Evolutionary conservation across 495 filamentous ascomycete genomes (phyloP).

Genomic region (Penicillium ochrochloron): DNA sequence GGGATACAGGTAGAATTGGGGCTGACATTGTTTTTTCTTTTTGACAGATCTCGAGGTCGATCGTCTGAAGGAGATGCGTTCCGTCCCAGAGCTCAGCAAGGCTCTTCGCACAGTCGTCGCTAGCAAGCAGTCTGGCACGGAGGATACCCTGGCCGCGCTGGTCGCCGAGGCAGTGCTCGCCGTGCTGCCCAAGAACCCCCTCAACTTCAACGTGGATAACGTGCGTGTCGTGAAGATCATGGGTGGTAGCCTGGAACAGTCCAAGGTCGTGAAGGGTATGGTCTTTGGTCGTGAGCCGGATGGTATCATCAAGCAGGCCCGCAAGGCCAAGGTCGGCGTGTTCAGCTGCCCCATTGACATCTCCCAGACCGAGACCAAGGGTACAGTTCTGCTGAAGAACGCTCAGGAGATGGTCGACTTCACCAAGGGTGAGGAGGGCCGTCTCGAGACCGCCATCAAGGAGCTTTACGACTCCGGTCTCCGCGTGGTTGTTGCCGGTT

Average conservation of each 20-base stretch:
- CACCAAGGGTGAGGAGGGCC: constrained; percentile 93
- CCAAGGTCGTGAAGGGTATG: constrained; percentile 96
- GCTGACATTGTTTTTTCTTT: background rate
- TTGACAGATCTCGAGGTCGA: constrained; percentile 80
- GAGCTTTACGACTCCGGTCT: constrained; percentile 93
- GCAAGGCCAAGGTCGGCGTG: constrained; percentile 93
- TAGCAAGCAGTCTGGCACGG: constrained; percentile 93
- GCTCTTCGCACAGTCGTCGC: constrained; percentile 94
- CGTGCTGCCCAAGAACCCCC: constrained; percentile 95
- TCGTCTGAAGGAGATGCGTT: constrained; percentile 81
- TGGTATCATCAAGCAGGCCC: constrained; percentile 84
- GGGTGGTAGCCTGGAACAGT: constrained; percentile 93
- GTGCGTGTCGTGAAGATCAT: constrained; percentile 99
- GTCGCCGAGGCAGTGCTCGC: constrained; percentile 93
- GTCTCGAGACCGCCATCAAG: constrained; percentile 89
- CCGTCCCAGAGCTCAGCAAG: constrained; percentile 84
- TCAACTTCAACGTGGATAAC: constrained; percentile 99
- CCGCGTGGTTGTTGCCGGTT: constrained; percentile 87
- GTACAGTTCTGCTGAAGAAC: constrained; percentile 97
- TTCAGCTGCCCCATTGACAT: constrained; percentile 96
- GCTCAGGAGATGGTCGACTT: constrained; percentile 99
- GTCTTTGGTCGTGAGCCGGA: constrained; percentile 94
- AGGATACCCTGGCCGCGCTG: constrained; percentile 81
- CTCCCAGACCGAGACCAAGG: constrained; percentile 98
- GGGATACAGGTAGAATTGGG: background rate